Conservation (phyloP, 305 asterid genomes). For the Solanum aculeatissimum region DNA sequence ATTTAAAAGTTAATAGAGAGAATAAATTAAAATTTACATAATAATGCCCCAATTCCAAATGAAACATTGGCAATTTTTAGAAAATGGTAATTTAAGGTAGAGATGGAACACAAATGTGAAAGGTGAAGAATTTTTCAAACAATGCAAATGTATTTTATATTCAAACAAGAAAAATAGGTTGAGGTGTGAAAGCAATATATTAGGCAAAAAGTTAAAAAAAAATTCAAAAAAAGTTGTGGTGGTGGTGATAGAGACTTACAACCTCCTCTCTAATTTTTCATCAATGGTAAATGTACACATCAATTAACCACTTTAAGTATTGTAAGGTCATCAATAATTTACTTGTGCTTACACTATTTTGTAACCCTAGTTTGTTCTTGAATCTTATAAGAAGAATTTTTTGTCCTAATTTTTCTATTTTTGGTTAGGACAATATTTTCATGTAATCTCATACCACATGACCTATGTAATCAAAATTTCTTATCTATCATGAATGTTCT, state of each 20-base stretch:
- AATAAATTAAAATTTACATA: background rate
- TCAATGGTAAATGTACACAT: background rate
- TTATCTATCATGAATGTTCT: background rate
- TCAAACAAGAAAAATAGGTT: background rate
- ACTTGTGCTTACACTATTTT: conserved; percentile 11
- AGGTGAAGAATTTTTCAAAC: background rate
- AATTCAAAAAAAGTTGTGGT: background rate
- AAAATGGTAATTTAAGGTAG: background rate
- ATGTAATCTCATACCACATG: background rate
- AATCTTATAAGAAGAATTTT: background rate
- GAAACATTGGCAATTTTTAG: background rate
- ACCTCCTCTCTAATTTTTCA: conserved; percentile 13
- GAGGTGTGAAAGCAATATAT: background rate
- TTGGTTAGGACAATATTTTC: background rate
- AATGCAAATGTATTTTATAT: background rate
- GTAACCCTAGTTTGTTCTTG: background rate
- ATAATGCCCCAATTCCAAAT: background rate
- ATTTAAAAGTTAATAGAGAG: background rate
- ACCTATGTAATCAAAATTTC: background rate
- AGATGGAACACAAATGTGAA: background rate
- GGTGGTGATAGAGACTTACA: conserved; percentile 16
- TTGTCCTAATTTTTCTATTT: background rate
- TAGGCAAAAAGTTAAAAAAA: background rate
- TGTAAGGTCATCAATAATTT: conserved; percentile 12
- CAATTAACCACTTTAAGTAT: conserved; percentile 9